These are phyloP conservation scores for Cercospora janseana DNA, from an alignment of 2,329 filamentous ascomycete species.

Conservation along the genomic window DNA sequence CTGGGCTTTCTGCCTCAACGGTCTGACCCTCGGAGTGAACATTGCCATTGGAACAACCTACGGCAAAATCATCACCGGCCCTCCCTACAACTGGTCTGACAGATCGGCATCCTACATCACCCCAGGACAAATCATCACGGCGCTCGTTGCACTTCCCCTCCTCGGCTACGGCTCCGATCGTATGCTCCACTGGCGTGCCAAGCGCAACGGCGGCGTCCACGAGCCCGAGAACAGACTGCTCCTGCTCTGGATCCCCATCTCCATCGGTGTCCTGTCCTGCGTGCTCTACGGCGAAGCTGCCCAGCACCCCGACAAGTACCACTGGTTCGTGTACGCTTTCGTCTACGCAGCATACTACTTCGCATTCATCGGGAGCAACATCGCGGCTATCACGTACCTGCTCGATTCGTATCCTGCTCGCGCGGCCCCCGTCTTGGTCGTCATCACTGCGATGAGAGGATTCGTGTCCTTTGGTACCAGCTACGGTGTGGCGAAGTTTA, in stretches of 20 bases:
- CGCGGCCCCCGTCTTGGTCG: slow-evolving; percentile 45
- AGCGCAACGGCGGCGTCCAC: slow-evolving; percentile 43
- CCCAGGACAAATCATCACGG: slow-evolving; percentile 43
- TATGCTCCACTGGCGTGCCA: slow-evolving; percentile 39
- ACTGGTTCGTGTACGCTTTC: slow-evolving; percentile 31
- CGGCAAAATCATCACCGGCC: slow-evolving; percentile 37
- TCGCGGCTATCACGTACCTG: slow-evolving; percentile 47
- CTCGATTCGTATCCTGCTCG: slow-evolving; percentile 48
- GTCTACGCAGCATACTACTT: slow-evolving; percentile 34
- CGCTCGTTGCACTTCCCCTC: slow-evolving; percentile 42
- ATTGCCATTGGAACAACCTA: slow-evolving; percentile 48
- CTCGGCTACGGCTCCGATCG: slow-evolving; percentile 44
- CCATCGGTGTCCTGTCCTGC: slow-evolving; percentile 41
- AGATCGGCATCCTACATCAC: slow-evolving; percentile 38
- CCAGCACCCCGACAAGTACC: slow-evolving; percentile 24
- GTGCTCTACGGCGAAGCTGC: slow-evolving; percentile 41
- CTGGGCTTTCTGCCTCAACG: slow-evolving; percentile 45
- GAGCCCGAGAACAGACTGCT: slow-evolving; percentile 44
- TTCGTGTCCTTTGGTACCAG: slow-evolving; percentile 48
- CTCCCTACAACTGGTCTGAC: slow-evolving; percentile 42
- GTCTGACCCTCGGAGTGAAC: slow-evolving; percentile 43
- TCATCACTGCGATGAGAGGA: slow-evolving; percentile 49
- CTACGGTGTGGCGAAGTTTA: slow-evolving; percentile 41
- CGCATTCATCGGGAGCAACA: slow-evolving; percentile 45
- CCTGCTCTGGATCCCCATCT: slow-evolving; percentile 40